Base-by-base conservation (phyloP, 2,329 filamentous ascomycete genomes). In the Aureobasidium namibiae region DNA sequence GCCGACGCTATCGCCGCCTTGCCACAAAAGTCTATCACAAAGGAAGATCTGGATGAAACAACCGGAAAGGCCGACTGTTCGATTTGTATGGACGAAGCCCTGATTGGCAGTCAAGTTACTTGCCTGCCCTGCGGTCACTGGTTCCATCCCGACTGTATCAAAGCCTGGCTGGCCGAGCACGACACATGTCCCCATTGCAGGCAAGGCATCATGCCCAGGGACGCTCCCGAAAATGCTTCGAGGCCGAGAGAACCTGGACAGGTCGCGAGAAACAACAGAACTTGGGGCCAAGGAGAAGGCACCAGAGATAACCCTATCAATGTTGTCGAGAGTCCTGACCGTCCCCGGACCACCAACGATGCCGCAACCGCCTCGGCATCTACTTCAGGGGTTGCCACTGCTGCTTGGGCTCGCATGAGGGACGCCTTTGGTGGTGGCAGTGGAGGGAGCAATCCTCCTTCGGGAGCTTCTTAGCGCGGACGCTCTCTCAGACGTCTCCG, bases 131-230 rank as follows among this genome's bases (percentile, higher is more conserved):
- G 94, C 74, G 87, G 84, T 61, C 94, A 99, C 69, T 96, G 90
- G 90, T 97, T 96, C 71, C 92, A 96, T 68, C 86, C 86, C 60
- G 78, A 82, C 26, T 97, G 92, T 67, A 88, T 94, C 34, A 80
- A 84, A 24, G 79, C 88, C 52, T 97, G 92, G 92, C 75, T 97
- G 54, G 83, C 82, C 66, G 89, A 95, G 72, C 92, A 96, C 72
- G 91, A 96, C 67, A 96, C 92, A 0, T 97, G 92, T 67, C 92
- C 92, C 1, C 87, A 91, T 56, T 92, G 89, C 68, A 82, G 89
- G 39, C 81, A 77, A 63, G 73, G 77, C 13, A 79, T 80, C 62
- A 75, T 81, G 16, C 67, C 70, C 1, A 67, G 68, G 50, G 67
- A 69, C 21, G 65, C 42, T 21, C 31, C 56, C 8, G 59, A 60